phyloP scores from a whole-genome alignment of 2,329 filamentous ascomycete species.

The Ascochyta lentis region DNA sequence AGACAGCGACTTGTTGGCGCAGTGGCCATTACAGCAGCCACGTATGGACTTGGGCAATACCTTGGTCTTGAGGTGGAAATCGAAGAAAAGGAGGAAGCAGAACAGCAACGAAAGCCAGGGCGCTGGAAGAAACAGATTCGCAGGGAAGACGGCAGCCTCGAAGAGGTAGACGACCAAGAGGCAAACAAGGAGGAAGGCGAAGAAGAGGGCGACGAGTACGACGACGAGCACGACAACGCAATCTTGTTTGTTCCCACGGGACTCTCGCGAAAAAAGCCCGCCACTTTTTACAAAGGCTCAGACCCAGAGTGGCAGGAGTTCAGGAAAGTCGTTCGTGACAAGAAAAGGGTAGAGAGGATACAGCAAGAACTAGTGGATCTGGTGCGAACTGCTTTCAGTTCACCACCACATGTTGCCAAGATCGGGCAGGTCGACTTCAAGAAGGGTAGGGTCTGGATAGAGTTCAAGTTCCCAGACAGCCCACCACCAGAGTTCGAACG shows the following conservation, averaged over 20 bases:
- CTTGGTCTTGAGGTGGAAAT: constrained; percentile 35
- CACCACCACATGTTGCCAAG: neutral
- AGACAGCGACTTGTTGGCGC: constrained; percentile 37
- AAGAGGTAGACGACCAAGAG: constrained; percentile 27
- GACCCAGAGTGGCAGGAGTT: constrained; percentile 63
- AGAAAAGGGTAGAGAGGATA: constrained; percentile 48
- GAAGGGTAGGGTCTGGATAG: constrained; percentile 55
- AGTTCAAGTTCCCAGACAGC: constrained; percentile 56
- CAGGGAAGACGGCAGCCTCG: constrained; percentile 21
- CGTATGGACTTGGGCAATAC: constrained; percentile 31
- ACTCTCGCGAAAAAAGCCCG: constrained; percentile 49
- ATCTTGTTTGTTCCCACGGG: constrained; percentile 58
- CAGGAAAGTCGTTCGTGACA: constrained; percentile 54
- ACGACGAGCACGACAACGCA: constrained; percentile 40
- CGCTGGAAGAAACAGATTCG: constrained; percentile 11
- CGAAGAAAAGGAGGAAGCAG: constrained; percentile 24
- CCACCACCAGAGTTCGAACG: constrained; percentile 58
- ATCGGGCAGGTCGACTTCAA: constrained; percentile 51
- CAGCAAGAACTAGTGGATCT: constrained; percentile 48
- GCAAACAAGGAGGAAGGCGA: constrained; percentile 41
- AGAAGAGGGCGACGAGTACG: constrained; percentile 36
- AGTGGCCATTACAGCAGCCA: constrained; percentile 23
- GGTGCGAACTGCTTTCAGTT: constrained; percentile 35
- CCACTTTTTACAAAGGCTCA: constrained; percentile 56
- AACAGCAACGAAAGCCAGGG: constrained; percentile 1